Conservation (phyloP, 352 stramenopile genomes). For the Globisporangium iwayamae region DNA sequence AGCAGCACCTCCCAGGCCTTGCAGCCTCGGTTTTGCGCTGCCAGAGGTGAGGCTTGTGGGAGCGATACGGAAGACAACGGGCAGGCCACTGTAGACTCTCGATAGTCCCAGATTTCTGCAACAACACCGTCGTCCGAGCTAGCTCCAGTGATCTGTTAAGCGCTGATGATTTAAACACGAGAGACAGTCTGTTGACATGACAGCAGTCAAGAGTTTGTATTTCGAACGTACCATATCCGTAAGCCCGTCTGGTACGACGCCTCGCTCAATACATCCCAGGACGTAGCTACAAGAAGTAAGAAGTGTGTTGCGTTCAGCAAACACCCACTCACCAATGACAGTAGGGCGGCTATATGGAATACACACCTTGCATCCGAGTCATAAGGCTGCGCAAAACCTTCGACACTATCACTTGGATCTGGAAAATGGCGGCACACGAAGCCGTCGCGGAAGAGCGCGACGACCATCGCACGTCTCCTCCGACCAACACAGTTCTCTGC, state of each 20-base stretch:
- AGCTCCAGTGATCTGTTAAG: constrained; percentile 15
- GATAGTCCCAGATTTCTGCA: constrained; percentile 39
- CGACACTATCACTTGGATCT: constrained; percentile 41
- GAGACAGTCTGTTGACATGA: background rate
- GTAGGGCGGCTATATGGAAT: background rate
- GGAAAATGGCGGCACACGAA: constrained; percentile 70
- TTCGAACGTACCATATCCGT: constrained; percentile 40
- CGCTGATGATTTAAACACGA: background rate
- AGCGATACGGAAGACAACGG: constrained; percentile 34
- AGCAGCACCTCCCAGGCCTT: constrained; percentile 2
- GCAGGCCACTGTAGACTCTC: constrained; percentile 21
- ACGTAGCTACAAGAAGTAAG: constrained; percentile 42
- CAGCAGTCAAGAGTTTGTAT: too few species aligned
- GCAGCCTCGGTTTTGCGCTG: constrained; percentile 1
- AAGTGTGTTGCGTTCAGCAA: too few species aligned
- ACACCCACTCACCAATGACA: too few species aligned
- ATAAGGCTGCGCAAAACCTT: constrained; percentile 71
- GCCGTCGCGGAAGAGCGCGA: constrained; percentile 59
- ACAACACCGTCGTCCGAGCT: constrained; percentile 18
- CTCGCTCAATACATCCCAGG: constrained; percentile 50
- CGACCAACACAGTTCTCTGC: background rate
- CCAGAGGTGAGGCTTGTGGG: background rate
- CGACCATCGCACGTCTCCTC: constrained; percentile 24
- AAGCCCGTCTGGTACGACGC: constrained; percentile 49
- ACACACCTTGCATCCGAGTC: constrained; percentile 55